Percentiles rank a stretch among this genome's conserved stretches.
Evolutionary conservation across 1,284 basidiomycete species (phyloP).

Genomic region (Tilletiopsis washingtonensis): DNA sequence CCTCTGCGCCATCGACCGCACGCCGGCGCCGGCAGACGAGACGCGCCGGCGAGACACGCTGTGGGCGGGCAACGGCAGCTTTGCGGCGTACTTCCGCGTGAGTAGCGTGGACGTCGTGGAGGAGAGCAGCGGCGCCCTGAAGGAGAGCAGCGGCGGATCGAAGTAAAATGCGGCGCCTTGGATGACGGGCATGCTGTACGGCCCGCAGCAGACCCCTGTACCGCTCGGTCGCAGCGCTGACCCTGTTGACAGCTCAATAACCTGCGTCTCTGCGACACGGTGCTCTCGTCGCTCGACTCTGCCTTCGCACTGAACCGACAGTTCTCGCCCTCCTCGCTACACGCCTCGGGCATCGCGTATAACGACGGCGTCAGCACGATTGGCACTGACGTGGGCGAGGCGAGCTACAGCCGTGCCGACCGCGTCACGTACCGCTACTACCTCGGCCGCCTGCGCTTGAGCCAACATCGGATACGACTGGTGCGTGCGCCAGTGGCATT

Average conservation of each 20-base stretch:
- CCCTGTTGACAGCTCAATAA: constrained; percentile 39
- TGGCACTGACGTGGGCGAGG: constrained; percentile 35
- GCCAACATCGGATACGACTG: constrained; percentile 47
- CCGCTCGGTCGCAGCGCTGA: neutral
- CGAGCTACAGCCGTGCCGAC: constrained; percentile 46
- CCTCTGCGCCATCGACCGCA: constrained; percentile 42
- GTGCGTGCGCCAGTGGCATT: constrained; percentile 21
- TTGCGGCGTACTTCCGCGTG: constrained; percentile 42
- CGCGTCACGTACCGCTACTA: constrained; percentile 49
- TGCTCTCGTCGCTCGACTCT: constrained; percentile 49
- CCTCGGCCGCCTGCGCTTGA: constrained; percentile 48
- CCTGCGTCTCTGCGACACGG: constrained; percentile 50
- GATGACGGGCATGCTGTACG: too few species aligned
- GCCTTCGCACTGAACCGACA: constrained; percentile 39
- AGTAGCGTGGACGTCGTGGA: too few species aligned
- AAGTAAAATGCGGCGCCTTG: too few species aligned
- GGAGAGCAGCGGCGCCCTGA: too few species aligned
- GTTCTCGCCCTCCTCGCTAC: constrained; percentile 3
- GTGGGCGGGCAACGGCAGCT: constrained; percentile 42
- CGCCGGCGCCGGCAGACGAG: constrained; percentile 19
- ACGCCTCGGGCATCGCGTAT: neutral
- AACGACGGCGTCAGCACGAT: too few species aligned
- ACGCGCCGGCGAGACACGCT: constrained; percentile 42
- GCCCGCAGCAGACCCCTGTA: too few species aligned
- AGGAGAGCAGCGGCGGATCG: too few species aligned